phyloP scores from a whole-genome alignment of 495 filamentous ascomycete species.

The Neurospora sp. region DNA sequence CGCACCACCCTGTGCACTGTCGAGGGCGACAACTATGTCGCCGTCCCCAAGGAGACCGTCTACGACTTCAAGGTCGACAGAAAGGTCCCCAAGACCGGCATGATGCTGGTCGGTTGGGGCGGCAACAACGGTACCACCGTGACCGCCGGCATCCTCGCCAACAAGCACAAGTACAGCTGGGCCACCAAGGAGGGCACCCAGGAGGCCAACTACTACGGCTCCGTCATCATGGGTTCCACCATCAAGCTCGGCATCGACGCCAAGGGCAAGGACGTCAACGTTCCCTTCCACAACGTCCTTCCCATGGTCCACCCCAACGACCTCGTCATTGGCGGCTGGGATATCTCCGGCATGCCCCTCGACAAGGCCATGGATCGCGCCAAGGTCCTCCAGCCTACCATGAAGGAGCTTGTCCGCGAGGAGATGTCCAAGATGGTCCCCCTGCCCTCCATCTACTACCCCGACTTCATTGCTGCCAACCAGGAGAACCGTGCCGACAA shows the following conservation, averaged over 20 bases:
- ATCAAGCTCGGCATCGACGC: conserved; percentile 88
- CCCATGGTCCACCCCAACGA: conserved; percentile 99
- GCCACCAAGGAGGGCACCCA: conserved; percentile 83
- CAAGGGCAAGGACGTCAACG: conserved; percentile 86
- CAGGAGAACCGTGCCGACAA: conserved; percentile 97
- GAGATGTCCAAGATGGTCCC: conserved; percentile 86
- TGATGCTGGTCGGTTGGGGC: conserved; percentile 98
- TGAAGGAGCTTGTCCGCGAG: conserved; percentile 83
- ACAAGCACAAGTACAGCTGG: conserved; percentile 78
- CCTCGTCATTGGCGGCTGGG: conserved; percentile 92
- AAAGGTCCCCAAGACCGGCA: conserved; percentile 82
- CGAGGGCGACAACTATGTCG: conserved; percentile 64
- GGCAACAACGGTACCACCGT: conserved; percentile 98
- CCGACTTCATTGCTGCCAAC: conserved; percentile 98
- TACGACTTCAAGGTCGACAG: conserved; percentile 98
- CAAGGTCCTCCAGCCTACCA: conserved; percentile 80
- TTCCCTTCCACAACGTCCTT: conserved; percentile 87
- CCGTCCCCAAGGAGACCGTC: conserved; percentile 73
- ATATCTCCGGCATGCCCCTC: conserved; percentile 83
- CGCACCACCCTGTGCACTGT: conserved; percentile 76
- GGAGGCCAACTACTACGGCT: conserved; percentile 93
- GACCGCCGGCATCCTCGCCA: conserved; percentile 94
- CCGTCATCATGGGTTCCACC: conserved; percentile 91
- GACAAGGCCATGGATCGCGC: conserved; percentile 93
- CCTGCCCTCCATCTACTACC: conserved; percentile 93